These are phyloP conservation scores for Podaxis carcinomalis DNA, from an alignment of 768 basidiomycete genomes.

Conservation along the genomic window DNA sequence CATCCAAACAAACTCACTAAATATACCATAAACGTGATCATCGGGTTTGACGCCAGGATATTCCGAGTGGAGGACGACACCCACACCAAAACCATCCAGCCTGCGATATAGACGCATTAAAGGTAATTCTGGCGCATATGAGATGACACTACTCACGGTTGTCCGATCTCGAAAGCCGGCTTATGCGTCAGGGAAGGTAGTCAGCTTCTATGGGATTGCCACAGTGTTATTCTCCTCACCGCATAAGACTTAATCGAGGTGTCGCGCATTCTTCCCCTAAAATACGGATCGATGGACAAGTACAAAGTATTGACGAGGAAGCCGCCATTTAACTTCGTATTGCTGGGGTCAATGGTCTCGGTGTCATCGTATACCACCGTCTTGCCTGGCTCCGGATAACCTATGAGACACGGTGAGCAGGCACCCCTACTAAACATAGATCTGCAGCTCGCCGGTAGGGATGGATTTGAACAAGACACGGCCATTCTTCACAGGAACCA, in stretches of 20 bases:
- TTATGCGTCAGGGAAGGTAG: neutral
- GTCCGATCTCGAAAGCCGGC: constrained; percentile 11
- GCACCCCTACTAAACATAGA: neutral
- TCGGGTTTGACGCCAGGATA: constrained; percentile 15
- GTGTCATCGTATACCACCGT: constrained; percentile 34
- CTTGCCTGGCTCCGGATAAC: constrained; percentile 30
- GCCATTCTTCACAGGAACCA: constrained; percentile 20
- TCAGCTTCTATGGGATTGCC: no score
- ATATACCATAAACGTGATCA: constrained; percentile 8
- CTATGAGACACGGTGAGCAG: constrained; percentile 5
- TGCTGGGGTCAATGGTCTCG: constrained; percentile 40
- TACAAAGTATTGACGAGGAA: constrained; percentile 40
- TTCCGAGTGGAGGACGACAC: constrained; percentile 30
- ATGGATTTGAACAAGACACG: constrained; percentile 27
- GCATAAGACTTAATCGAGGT: constrained; percentile 18
- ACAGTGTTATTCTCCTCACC: constrained; percentile 2
- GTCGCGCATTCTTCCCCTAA: constrained; percentile 33
- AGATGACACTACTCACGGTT: constrained; percentile 6
- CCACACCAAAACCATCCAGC: constrained; percentile 27
- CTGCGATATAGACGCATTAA: constrained; percentile 15
- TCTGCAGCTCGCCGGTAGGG: constrained; percentile 17
- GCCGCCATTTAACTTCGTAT: constrained; percentile 30
- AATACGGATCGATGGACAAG: constrained; percentile 43
- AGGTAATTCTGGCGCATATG: neutral
- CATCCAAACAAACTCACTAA: neutral